Conservation (phyloP, 495 filamentous ascomycete genomes). For the Recurvomyces mirabilis region DNA sequence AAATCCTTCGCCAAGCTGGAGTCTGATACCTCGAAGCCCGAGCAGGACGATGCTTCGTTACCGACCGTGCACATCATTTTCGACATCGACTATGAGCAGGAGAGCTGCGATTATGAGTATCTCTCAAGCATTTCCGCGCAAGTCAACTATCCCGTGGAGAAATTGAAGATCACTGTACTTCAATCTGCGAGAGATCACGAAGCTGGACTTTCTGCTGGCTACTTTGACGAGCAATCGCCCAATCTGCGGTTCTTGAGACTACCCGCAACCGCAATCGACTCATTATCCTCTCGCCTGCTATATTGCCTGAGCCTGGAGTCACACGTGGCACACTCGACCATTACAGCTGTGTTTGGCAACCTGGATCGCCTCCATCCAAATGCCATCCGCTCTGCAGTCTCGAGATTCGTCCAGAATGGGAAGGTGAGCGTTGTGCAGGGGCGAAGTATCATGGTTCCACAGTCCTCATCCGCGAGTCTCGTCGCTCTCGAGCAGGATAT, state of each 20-base stretch:
- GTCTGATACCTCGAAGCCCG: background rate
- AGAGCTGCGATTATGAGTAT: too few relatives aligned
- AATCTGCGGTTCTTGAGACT: background rate
- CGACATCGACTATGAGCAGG: too few relatives aligned
- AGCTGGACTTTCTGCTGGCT: background rate
- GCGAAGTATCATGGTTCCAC: background rate
- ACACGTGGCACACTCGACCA: background rate
- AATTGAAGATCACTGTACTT: too few relatives aligned
- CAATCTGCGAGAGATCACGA: background rate
- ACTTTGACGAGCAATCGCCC: background rate
- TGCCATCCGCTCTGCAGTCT: background rate
- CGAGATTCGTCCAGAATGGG: constrained; percentile 6
- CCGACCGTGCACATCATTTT: constrained; percentile 5
- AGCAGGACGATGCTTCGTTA: background rate
- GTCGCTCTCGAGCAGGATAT: constrained; percentile 1
- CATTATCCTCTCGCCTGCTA: background rate
- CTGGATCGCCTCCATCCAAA: constrained; percentile 3
- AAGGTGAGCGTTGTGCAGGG: constrained; percentile 8
- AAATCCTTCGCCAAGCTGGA: constrained; percentile 1
- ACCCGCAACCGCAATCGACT: background rate
- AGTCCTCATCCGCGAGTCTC: background rate
- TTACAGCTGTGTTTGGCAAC: background rate
- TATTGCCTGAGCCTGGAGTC: constrained; percentile 4
- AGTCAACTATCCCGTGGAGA: too few relatives aligned
- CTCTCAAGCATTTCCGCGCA: too few relatives aligned